Percentiles rank a stretch among this genome's conserved stretches.
Evolutionary conservation across 768 basidiomycete genomes (phyloP).

Genomic region (Jaapia argillacea): DNA sequence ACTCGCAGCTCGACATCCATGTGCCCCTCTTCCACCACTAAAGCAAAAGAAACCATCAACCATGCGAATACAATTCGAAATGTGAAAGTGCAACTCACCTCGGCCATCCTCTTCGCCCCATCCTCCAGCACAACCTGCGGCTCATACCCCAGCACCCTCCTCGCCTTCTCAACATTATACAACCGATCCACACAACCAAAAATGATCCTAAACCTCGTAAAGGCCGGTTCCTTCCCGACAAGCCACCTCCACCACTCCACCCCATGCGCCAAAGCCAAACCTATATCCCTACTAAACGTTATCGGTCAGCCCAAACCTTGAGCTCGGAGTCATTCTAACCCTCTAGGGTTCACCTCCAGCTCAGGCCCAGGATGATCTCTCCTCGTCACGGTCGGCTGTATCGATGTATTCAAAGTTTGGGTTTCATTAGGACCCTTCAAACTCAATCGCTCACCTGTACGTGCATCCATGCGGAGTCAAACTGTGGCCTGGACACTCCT

Average conservation of each 20-base stretch:
- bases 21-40: not conserved
- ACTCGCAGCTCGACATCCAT: too few relatives aligned
- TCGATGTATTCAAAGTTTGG: too few relatives aligned
- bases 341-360: too few relatives aligned
- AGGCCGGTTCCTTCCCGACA: constrained; percentile 69
- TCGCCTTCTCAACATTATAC: constrained; percentile 91
- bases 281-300: constrained; percentile 52
- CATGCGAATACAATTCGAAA: not conserved
- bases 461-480: too few relatives aligned
- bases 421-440: too few relatives aligned
- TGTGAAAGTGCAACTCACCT: constrained; percentile 40
- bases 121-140: constrained; percentile 85
- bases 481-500: too few relatives aligned
- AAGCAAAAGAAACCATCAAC: not conserved
- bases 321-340: too few relatives aligned
- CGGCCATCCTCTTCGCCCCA: constrained; percentile 69
- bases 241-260: constrained; percentile 70
- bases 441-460: too few relatives aligned
- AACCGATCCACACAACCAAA: constrained; percentile 74
- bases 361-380: too few relatives aligned
- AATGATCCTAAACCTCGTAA: constrained; percentile 81
- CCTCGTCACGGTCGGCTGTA: too few relatives aligned
- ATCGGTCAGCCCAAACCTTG: too few relatives aligned
- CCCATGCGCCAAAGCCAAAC: constrained; percentile 58
- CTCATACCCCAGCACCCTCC: constrained; percentile 87